Percentiles rank a stretch among this genome's conserved stretches.
Conservation (phyloP, 2,329 filamentous ascomycete genomes). For the Fusarium sp. region DNA sequence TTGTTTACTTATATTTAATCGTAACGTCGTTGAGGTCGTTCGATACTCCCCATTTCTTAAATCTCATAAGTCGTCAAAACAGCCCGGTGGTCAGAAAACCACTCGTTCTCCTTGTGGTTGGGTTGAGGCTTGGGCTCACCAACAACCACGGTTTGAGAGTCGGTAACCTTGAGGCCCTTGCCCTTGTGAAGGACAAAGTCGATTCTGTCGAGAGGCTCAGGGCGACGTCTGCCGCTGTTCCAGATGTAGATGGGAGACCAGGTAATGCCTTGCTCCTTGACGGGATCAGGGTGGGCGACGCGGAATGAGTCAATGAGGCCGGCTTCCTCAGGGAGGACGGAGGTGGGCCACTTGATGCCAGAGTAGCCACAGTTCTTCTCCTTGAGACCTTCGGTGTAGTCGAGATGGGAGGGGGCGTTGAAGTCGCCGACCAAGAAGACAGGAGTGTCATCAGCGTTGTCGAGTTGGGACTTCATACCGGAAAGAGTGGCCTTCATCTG, state of each 20-base stretch:
- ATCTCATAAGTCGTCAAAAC: constrained; percentile 50
- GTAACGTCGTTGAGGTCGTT: constrained; percentile 15
- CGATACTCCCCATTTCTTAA: constrained; percentile 3
- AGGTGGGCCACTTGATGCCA: constrained; percentile 55
- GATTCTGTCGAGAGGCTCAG: constrained; percentile 57
- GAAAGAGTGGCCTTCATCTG: constrained; percentile 53
- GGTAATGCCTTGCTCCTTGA: constrained; percentile 50
- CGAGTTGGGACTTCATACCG: constrained; percentile 50
- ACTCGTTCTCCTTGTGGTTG: constrained; percentile 54
- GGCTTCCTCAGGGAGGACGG: constrained; percentile 49
- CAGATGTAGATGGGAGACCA: constrained; percentile 56
- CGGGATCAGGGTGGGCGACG: constrained; percentile 52
- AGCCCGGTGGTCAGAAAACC: constrained; percentile 56
- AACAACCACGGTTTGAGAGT: constrained; percentile 49
- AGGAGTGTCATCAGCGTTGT: constrained; percentile 49
- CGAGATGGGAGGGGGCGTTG: constrained; percentile 59
- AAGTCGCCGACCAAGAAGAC: constrained; percentile 57
- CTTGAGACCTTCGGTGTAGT: constrained; percentile 52
- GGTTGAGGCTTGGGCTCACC: constrained; percentile 52
- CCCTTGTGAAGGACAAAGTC: constrained; percentile 59
- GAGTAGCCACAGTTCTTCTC: constrained; percentile 53
- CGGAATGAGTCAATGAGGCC: constrained; percentile 58
- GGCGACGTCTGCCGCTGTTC: constrained; percentile 50
- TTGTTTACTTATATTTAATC: constrained; percentile 9
- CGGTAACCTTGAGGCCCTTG: constrained; percentile 45